phyloP scores from a whole-genome alignment of 345 rosid genomes.

The Psidium friedrichsthalianum region DNA sequence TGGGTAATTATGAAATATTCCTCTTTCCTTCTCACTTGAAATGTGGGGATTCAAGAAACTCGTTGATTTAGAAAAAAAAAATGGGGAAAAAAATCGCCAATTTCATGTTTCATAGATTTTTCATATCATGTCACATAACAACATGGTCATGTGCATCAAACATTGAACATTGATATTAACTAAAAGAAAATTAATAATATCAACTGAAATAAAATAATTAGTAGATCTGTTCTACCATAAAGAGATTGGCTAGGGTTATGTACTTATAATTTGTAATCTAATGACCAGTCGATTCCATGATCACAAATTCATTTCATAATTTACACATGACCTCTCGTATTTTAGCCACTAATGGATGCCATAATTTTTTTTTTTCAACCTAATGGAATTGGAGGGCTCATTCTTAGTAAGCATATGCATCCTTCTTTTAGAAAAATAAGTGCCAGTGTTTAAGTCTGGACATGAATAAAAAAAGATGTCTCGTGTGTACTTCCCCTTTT shows the following conservation, averaged over 20 bases:
- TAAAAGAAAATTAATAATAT: not conserved
- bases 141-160: not conserved
- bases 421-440: not conserved
- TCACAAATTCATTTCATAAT: not conserved
- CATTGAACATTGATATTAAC: not conserved
- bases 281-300: not conserved
- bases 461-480: no score
- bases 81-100: not conserved
- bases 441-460: not conserved
- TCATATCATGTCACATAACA: not conserved
- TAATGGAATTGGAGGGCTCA: not conserved
- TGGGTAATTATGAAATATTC: not conserved
- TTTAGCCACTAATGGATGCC: not conserved
- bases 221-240: not conserved
- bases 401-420: not conserved
- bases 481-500: not conserved
- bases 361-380: not conserved
- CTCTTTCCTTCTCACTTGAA: not conserved
- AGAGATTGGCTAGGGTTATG: not conserved
- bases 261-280: not conserved
- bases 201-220: not conserved
- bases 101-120: not conserved
- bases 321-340: not conserved
- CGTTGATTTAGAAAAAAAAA: not conserved
- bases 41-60: not conserved